A percentile compares a stretch with the other conserved stretches of the same genome.
phyloP scores from a whole-genome alignment of 2,329 filamentous ascomycete species.

The Claviceps maximensis region DNA sequence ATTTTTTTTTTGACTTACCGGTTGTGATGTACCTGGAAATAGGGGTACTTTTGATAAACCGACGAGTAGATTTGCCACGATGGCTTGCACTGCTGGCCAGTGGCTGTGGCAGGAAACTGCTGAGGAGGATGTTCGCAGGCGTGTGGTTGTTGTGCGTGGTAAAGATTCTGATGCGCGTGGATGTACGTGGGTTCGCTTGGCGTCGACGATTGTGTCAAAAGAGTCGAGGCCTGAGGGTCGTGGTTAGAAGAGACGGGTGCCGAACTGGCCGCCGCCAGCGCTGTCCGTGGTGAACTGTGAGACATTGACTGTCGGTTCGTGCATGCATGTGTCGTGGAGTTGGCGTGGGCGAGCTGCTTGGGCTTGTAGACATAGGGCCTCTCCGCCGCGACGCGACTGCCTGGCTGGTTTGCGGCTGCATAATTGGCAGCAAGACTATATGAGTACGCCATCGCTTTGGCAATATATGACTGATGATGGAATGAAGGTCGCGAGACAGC shows the following conservation, averaged over 20 bases:
- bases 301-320: conserved; percentile 15
- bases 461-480: conserved; percentile 5
- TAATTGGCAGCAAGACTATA: conserved; percentile 4
- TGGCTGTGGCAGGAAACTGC: background rate
- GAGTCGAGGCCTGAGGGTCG: conserved; percentile 7
- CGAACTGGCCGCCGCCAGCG: background rate
- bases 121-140: background rate
- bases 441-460: conserved; percentile 9
- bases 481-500: conserved; percentile 14
- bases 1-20: conserved; percentile 27
- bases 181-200: background rate
- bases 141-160: conserved; percentile 5
- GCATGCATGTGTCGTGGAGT: conserved; percentile 8
- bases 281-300: background rate
- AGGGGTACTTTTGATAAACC: conserved; percentile 41
- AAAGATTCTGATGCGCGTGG: background rate
- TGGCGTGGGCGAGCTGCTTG: conserved; percentile 16
- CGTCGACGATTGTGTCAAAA: background rate
- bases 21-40: conserved; percentile 48
- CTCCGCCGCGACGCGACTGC: conserved; percentile 17
- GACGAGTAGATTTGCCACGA: conserved; percentile 23
- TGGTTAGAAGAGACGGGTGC: conserved; percentile 5
- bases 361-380: conserved; percentile 44
- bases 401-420: background rate
- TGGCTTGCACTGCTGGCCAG: conserved; percentile 14